Evolutionary conservation across 257 asterid genomes (phyloP), one percentile per base, ranked within the genome.

Genomic region (Primulina tabacum): DNA sequence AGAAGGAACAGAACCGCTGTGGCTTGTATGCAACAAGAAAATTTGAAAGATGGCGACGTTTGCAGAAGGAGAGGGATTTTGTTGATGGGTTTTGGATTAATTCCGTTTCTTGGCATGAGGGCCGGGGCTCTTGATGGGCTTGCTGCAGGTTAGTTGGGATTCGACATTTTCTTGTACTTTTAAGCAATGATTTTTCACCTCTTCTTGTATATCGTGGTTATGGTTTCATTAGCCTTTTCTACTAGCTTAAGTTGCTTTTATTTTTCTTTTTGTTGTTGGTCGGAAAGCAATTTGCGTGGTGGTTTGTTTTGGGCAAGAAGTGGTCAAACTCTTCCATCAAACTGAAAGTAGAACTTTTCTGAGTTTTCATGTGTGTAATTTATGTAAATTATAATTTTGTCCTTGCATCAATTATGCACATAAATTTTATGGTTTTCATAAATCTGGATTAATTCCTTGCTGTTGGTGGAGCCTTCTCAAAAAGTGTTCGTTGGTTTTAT

Each of bases 71-170:
- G 89, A 81, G 64, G 58, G 55, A 69, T 82, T 77, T 60, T 84
- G 43, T 76, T 84, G n/a, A 76, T 83, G 84, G 96, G 96, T 4
- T 75, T 92, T 77, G 82, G 86, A 6, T 80, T 79, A 4, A 61
- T 89, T 72, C 96, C 89, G 18, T 71, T 87, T 71, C 69, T 84
- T 63, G 81, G 69, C 35, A 58, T 71, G 71, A 76, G 82, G 78
- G 85, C 84, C 16, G 75, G 57, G 6, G 83, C 89, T 33, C 29
- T 79, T 65, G 79, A 81, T 57, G 79, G 66, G 58, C 62, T 67
- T 71, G 18, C 72, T 30, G 71, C 81, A 72, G 97, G 96, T 86
- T 11, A 62, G 69, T 62, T 24, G 18, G 40, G 56, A 43, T 7
- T 32, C 55, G 55, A 18, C 21, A 16, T 64, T 10, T 70, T 70